phyloP scores from a whole-genome alignment of 306 rosid genomes.

The Gillenia trifoliata region DNA sequence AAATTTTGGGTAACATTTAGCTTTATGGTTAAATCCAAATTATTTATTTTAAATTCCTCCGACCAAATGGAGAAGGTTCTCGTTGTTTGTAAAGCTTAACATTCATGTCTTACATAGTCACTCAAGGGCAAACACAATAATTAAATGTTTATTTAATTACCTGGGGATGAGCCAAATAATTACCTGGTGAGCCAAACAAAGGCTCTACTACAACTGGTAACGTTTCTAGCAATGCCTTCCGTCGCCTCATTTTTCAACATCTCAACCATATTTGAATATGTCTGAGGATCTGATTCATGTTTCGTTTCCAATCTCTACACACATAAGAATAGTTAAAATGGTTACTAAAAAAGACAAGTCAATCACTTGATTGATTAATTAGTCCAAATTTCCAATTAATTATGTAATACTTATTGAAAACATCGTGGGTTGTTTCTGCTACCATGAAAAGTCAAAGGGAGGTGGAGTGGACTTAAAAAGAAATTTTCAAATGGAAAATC shows the following conservation, averaged over 20 bases:
- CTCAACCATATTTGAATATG: constrained; percentile 70
- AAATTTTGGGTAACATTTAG: background rate
- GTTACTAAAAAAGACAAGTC: background rate
- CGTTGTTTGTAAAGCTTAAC: background rate
- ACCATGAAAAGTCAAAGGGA: background rate
- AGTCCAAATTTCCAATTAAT: background rate
- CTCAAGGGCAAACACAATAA: background rate
- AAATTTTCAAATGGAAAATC: background rate
- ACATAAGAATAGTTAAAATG: background rate
- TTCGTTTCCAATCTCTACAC: constrained; percentile 66
- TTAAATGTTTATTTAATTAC: background rate
- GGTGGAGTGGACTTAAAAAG: background rate
- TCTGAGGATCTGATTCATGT: constrained; percentile 49
- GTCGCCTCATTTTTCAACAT: constrained; percentile 60
- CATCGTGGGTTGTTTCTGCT: background rate
- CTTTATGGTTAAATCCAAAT: background rate
- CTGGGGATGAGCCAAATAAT: background rate
- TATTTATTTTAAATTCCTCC: background rate
- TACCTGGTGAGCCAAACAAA: constrained; percentile 89
- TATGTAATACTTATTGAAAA: background rate
- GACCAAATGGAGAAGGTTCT: background rate
- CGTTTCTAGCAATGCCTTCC: constrained; percentile 50
- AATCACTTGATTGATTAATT: too few species aligned
- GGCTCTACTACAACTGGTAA: constrained; percentile 61
- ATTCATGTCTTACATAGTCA: background rate